Evolutionary conservation across 1,284 basidiomycete genomes (phyloP).

Genomic region (Irpex sp.): DNA sequence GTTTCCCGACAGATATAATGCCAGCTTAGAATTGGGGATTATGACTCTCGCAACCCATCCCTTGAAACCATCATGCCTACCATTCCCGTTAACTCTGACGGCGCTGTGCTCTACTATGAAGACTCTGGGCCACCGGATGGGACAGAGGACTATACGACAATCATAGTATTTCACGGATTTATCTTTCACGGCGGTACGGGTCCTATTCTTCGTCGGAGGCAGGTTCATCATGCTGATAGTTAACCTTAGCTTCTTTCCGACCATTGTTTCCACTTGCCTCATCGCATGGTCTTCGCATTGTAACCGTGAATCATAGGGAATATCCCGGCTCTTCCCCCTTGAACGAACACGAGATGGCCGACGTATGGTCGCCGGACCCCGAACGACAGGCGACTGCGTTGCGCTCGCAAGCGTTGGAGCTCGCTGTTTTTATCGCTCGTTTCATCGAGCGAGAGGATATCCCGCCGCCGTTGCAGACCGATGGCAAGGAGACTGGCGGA

Average conservation of each 20-base stretch:
- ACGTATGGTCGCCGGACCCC: slow-evolving; percentile 1
- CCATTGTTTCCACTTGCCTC: slow-evolving; percentile 9
- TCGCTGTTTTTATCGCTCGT: background rate
- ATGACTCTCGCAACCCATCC: background rate
- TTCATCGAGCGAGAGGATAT: background rate
- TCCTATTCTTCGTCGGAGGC: background rate
- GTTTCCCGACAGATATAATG: too few species aligned
- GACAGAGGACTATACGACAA: slow-evolving; percentile 10
- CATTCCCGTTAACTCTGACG: slow-evolving; percentile 13
- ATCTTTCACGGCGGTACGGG: slow-evolving; percentile 14
- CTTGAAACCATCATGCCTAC: slow-evolving; percentile 11
- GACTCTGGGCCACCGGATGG: slow-evolving; percentile 12
- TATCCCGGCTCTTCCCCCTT: slow-evolving; percentile 13
- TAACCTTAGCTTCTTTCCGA: slow-evolving; percentile 7
- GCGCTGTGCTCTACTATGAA: slow-evolving; percentile 14
- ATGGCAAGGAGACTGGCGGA: background rate
- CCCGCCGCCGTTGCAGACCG: background rate
- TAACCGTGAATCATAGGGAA: slow-evolving; percentile 12
- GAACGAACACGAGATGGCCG: slow-evolving; percentile 9
- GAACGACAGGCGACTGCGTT: background rate
- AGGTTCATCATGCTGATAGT: background rate
- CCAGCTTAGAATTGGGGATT: too few species aligned
- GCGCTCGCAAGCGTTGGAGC: background rate
- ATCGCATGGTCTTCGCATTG: slow-evolving; percentile 6
- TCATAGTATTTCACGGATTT: slow-evolving; percentile 14